Evolutionary conservation across 1,284 basidiomycete genomes (phyloP), one percentile per base, ranked within the genome.

Genomic region (Farysia itapuensis): DNA sequence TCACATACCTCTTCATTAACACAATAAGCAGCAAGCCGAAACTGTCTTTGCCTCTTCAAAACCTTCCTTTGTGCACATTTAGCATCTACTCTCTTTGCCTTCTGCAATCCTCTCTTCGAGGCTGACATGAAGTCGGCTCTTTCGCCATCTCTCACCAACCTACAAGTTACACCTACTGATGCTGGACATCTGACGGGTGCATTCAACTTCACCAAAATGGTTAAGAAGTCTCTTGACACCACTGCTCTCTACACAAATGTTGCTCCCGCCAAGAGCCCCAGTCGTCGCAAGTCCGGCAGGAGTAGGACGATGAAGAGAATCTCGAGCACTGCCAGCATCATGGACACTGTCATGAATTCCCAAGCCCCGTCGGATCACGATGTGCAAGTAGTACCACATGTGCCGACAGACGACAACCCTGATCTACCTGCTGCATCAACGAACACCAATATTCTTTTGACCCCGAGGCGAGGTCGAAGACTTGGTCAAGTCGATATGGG

Each of bases 401-500:
- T 28, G 26, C 26, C 26, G n/a, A 28, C 26, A 13, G 34, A 24
- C 16, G 29, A 41, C 36, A 13, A 35, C 25, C 40, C 44, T 30
- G 42, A 59, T n/a, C 40, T 41, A 31, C 34, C 20, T 34, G 50
- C 39, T 12, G 48, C 56, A n/a, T 53, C 56, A 15, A 35, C 39
- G 24, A 31, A 32, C 31, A 33, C 29, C 42, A 54, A 54, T 22
- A 45, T 60, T 33, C 57, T 60, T n/a, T 50, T 50, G 2, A 59
- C 60, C 2, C 60, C 60, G 28, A 44, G 60, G 4, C 46, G 60
- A 16, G 60, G 60, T 30, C 60, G 57, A 42, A 38, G 60, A 20
- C 46, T 64, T 14, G 60, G 56, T 25, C 49, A 59, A 19, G 60
- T 64, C 29, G 18, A 64, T 43, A 59, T 64, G 60, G 60, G 60